Percentiles rank a stretch among this genome's conserved stretches.
These are phyloP conservation scores for Erodium trifolium DNA, from an alignment of 441 rosid genomes.

Conservation along the genomic window DNA sequence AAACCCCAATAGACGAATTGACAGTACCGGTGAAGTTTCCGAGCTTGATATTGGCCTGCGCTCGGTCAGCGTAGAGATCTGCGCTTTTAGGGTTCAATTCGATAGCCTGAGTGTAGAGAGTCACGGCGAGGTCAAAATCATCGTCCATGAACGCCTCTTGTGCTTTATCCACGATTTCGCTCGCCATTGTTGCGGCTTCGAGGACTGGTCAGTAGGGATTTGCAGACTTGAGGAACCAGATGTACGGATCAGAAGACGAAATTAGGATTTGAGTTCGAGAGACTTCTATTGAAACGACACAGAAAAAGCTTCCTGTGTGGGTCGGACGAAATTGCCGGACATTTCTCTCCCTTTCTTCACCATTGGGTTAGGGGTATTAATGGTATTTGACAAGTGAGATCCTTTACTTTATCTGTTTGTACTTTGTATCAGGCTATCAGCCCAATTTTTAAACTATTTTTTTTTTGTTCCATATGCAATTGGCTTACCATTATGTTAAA, in stretches of 20 bases:
- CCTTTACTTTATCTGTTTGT: too few relatives aligned
- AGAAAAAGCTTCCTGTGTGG: neutral
- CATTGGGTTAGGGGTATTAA: too few relatives aligned
- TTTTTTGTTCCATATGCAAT: too few relatives aligned
- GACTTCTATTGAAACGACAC: conserved; percentile 4
- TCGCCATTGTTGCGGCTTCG: conserved; percentile 26
- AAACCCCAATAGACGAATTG: neutral
- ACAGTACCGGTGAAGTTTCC: conserved; percentile 33
- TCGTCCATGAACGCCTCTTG: conserved; percentile 40
- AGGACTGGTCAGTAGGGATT: neutral
- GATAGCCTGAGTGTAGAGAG: conserved; percentile 40
- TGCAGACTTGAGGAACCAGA: neutral
- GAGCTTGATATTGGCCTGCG: conserved; percentile 45
- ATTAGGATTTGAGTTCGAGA: neutral
- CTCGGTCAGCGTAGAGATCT: conserved; percentile 41
- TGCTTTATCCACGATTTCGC: conserved; percentile 33
- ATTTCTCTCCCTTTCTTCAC: too few relatives aligned
- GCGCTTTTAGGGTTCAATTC: conserved; percentile 34
- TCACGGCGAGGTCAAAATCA: conserved; percentile 33
- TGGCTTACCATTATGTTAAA: too few relatives aligned
- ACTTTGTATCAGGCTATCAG: too few relatives aligned
- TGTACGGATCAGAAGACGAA: neutral
- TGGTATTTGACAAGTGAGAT: too few relatives aligned
- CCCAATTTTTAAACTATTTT: too few relatives aligned
- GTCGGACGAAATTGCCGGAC: too few relatives aligned